phyloP scores from a whole-genome alignment of 1,284 basidiomycete genomes.

The Ceratobasidium sp. region DNA sequence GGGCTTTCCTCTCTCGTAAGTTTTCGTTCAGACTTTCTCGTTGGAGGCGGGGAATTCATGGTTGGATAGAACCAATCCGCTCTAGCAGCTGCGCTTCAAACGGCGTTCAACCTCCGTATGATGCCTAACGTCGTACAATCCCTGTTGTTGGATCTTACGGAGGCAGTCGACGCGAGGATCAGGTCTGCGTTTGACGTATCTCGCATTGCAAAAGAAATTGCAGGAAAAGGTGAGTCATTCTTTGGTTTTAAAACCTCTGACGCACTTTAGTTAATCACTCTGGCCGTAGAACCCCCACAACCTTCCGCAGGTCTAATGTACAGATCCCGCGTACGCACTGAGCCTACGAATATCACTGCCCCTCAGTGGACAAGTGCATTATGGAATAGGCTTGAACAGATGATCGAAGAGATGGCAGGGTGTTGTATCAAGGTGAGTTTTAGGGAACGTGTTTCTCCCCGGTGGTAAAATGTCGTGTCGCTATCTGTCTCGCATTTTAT shows the following conservation, averaged over 20 bases:
- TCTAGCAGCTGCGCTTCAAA: constrained; percentile 92
- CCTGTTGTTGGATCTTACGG: constrained; percentile 84
- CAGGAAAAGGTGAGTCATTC: constrained; percentile 70
- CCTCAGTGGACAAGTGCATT: constrained; percentile 85
- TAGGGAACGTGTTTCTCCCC: not conserved
- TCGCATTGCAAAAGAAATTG: constrained; percentile 84
- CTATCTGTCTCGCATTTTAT: no score
- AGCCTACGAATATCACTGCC: constrained; percentile 85
- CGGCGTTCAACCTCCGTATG: constrained; percentile 90
- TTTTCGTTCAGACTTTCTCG: constrained; percentile 45
- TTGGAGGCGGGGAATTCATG: constrained; percentile 27
- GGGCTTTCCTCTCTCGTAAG: constrained; percentile 81
- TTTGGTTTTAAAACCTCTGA: constrained; percentile 1
- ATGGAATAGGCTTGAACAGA: constrained; percentile 84
- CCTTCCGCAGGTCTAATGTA: constrained; percentile 67
- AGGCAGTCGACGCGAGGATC: constrained; percentile 86
- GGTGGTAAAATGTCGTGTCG: not conserved
- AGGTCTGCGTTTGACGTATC: constrained; percentile 86
- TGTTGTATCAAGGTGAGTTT: constrained; percentile 86
- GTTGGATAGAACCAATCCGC: constrained; percentile 82
- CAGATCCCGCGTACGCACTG: constrained; percentile 83
- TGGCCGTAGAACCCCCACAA: constrained; percentile 59
- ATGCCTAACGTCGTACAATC: constrained; percentile 86
- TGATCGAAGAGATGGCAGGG: constrained; percentile 90
- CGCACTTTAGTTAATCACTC: constrained; percentile 3